phyloP scores from a whole-genome alignment of 2,329 filamentous ascomycete species.

The Beauveria bassiana region DNA sequence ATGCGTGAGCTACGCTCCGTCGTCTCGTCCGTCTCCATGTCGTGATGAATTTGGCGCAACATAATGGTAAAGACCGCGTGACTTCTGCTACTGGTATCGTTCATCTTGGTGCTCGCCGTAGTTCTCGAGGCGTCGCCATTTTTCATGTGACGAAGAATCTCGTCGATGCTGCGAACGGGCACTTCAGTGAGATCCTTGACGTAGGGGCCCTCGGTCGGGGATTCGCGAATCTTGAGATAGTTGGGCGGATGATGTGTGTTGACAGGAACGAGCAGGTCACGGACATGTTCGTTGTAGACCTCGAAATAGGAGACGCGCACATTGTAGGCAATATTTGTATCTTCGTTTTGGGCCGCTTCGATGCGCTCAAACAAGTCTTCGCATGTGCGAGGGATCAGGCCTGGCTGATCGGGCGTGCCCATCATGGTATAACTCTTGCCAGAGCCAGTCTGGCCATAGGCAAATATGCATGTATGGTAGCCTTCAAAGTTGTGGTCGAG shows the following conservation, averaged over 20 bases:
- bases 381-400: constrained; percentile 90
- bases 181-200: constrained; percentile 95
- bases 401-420: constrained; percentile 77
- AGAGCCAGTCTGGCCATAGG: constrained; percentile 94
- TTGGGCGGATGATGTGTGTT: constrained; percentile 64
- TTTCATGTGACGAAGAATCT: constrained; percentile 87
- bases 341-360: constrained; percentile 65
- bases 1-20: constrained; percentile 93
- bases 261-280: constrained; percentile 78
- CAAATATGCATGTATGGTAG: constrained; percentile 98
- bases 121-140: constrained; percentile 83
- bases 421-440: constrained; percentile 99
- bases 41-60: constrained; percentile 96
- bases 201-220: constrained; percentile 88
- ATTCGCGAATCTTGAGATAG: constrained; percentile 96
- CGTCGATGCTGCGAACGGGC: constrained; percentile 75
- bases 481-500: constrained; percentile 99
- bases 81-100: constrained; percentile 92
- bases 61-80: constrained; percentile 98
- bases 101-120: constrained; percentile 95
- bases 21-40: constrained; percentile 94
- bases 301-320: constrained; percentile 98
- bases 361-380: constrained; percentile 94
- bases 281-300: constrained; percentile 98
- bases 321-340: constrained; percentile 89